Conservation (phyloP, 2,329 filamentous ascomycete genomes). For the Pestalotiopsis sp. region DNA sequence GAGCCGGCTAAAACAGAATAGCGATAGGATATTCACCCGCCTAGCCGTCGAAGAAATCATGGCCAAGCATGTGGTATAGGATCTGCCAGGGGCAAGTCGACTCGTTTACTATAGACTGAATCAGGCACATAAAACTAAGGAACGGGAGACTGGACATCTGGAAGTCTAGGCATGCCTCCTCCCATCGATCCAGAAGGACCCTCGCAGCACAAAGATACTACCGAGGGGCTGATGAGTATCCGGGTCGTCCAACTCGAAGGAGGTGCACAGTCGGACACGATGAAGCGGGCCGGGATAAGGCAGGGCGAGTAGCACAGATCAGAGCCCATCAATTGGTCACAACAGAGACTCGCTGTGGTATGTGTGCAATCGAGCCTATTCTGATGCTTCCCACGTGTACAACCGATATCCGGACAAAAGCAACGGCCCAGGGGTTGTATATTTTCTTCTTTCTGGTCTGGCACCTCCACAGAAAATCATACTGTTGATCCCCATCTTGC, state of each 20-base stretch:
- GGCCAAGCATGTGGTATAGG: too few species aligned
- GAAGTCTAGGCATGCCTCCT: too few species aligned
- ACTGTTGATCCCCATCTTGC: too few species aligned
- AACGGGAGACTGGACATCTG: too few species aligned
- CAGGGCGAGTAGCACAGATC: background rate
- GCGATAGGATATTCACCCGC: background rate
- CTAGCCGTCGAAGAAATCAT: background rate
- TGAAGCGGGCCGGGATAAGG: background rate
- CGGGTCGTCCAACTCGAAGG: background rate
- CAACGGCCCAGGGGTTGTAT: background rate
- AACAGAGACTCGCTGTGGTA: background rate
- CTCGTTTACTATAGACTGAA: too few species aligned
- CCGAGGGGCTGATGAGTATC: background rate
- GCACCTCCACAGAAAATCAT: background rate
- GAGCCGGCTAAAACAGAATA: background rate
- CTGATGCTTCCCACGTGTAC: background rate
- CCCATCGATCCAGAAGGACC: too few species aligned
- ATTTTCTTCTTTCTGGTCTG: background rate
- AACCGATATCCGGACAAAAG: constrained; percentile 1
- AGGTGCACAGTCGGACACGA: background rate
- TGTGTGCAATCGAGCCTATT: background rate
- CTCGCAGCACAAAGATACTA: background rate
- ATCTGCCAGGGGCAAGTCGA: too few species aligned
- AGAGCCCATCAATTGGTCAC: background rate
- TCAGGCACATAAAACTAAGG: too few species aligned